Evolutionary conservation across 2,329 filamentous ascomycete genomes (phyloP).

Genomic region (Neonectria neomacrospora): DNA sequence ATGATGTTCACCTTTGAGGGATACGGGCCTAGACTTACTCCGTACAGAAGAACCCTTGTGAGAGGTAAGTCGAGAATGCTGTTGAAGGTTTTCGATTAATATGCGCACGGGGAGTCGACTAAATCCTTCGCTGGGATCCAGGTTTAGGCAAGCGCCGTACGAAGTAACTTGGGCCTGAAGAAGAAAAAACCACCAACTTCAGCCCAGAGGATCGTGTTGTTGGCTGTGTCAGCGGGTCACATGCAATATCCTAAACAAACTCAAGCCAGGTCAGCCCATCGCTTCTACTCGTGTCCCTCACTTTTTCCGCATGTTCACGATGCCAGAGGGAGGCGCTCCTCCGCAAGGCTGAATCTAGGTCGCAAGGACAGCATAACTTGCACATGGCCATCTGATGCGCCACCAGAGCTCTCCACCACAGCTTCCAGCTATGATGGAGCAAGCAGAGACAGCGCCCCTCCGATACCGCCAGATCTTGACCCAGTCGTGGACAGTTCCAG

Average conservation of each 20-base stretch:
- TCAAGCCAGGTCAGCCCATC: conserved; percentile 5
- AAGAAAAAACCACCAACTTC: conserved; percentile 26
- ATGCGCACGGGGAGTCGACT: conserved; percentile 17
- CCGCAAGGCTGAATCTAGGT: background rate
- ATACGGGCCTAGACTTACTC: background rate
- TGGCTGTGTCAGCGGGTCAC: conserved; percentile 7
- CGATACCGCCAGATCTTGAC: conserved; percentile 31
- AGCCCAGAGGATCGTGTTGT: conserved; percentile 6
- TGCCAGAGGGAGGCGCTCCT: conserved; percentile 1
- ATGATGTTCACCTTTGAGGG: background rate
- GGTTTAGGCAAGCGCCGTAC: conserved; percentile 13
- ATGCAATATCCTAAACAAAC: background rate
- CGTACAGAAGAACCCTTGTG: background rate
- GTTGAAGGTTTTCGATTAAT: conserved; percentile 5
- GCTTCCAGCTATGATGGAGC: conserved; percentile 25
- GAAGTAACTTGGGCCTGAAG: background rate
- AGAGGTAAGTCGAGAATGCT: background rate
- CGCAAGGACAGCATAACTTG: background rate
- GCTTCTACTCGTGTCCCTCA: conserved; percentile 3
- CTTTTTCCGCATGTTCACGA: background rate
- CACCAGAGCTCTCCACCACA: conserved; percentile 29
- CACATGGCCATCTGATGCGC: conserved; percentile 16
- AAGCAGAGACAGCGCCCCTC: conserved; percentile 13
- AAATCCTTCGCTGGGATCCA: conserved; percentile 29
- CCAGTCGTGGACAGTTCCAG: conserved; percentile 26